Base-by-base conservation (phyloP, 768 basidiomycete genomes). In the Boletus pseudopeckii region DNA sequence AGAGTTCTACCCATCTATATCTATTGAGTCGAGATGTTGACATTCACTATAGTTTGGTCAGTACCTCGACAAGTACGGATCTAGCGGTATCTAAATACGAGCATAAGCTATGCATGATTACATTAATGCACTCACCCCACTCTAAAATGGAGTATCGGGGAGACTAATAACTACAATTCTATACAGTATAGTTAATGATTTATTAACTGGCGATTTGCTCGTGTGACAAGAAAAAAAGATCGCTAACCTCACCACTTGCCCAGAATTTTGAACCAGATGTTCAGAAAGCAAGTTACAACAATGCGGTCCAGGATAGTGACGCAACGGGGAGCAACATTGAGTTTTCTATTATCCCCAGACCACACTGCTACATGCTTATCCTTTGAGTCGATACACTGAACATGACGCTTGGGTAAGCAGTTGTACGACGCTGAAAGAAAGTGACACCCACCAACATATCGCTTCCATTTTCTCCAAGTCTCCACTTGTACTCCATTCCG, bases 401-500 rank as follows among this genome's bases (percentile, higher is more conserved):
- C 50, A 50, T 18, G n/a, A n/a, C n/a, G 15, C 32, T 24, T 13
- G 32, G 11, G 34, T 52, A 33, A 37, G 50, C 38, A 17, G 36
- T 30, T 13, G 15, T n/a, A n/a, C 1, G 20, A 41, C n/a, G 10
- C 20, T 22, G n/a, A 38, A 28, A 24, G 7, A 18, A 47, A 37
- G 14, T 14, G 34, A 33, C 22, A 64, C 81, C 57, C 60, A 82
- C 82, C 50, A 75, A 68, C 47, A 83, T 70, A 61, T 80, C 75
- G 34, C 43, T 54, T 45, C 71, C 72, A 47, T 77, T 75, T 40
- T 76, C 74, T 45, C 65, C 64, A 36, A 76, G 64, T 65, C 80
- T 83, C 82, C 82, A 83, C 57, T 82, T 83, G 71, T 83, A 83
- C 59, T 79, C 77, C 28, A 70, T 62, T 36, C 75, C 75, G 6